Evolutionary conservation across 768 basidiomycete species (phyloP).

Genomic region (Candolleomyces aberdarensis): DNA sequence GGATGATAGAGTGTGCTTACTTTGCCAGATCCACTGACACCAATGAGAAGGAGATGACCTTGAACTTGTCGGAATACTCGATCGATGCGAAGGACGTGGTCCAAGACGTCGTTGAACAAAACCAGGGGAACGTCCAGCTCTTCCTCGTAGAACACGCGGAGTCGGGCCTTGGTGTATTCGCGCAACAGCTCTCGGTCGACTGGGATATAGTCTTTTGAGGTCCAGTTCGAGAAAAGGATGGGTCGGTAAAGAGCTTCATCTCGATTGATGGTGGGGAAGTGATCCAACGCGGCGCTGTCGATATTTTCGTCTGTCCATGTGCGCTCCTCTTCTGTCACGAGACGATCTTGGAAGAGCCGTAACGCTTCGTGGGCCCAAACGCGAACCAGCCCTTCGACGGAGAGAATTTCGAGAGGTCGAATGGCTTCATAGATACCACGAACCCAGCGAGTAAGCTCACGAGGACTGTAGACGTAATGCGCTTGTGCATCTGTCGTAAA

Average conservation of each 20-base stretch:
- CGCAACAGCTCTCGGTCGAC: slow-evolving; percentile 91
- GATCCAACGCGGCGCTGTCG: slow-evolving; percentile 75
- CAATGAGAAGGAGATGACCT: slow-evolving; percentile 93
- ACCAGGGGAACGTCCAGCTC: slow-evolving; percentile 97
- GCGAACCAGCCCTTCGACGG: slow-evolving; percentile 92
- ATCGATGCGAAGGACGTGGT: slow-evolving; percentile 97
- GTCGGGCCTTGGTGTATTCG: slow-evolving; percentile 94
- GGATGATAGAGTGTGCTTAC: slow-evolving; percentile 38
- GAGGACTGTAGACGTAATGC: slow-evolving; percentile 98
- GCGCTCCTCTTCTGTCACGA: slow-evolving; percentile 90
- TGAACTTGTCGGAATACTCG: slow-evolving; percentile 98
- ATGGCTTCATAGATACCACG: slow-evolving; percentile 98
- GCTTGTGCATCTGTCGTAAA: slow-evolving; percentile 98
- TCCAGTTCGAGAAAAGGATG: slow-evolving; percentile 99
- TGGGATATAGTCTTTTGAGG: slow-evolving; percentile 93
- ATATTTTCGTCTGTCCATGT: slow-evolving; percentile 94
- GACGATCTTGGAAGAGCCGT: slow-evolving; percentile 95
- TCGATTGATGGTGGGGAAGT: slow-evolving; percentile 91
- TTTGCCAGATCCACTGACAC: slow-evolving; percentile 98
- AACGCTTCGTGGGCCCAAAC: slow-evolving; percentile 98
- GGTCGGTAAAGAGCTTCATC: slow-evolving; percentile 86
- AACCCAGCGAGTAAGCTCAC: slow-evolving; percentile 97
- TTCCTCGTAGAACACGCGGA: slow-evolving; percentile 99
- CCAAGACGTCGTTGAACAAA: slow-evolving; percentile 96
- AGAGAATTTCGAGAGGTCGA: slow-evolving; percentile 86